These are phyloP conservation scores for Chlorella sp. DNA, from an alignment of 139 green algal genomes.

Conservation along the genomic window DNA sequence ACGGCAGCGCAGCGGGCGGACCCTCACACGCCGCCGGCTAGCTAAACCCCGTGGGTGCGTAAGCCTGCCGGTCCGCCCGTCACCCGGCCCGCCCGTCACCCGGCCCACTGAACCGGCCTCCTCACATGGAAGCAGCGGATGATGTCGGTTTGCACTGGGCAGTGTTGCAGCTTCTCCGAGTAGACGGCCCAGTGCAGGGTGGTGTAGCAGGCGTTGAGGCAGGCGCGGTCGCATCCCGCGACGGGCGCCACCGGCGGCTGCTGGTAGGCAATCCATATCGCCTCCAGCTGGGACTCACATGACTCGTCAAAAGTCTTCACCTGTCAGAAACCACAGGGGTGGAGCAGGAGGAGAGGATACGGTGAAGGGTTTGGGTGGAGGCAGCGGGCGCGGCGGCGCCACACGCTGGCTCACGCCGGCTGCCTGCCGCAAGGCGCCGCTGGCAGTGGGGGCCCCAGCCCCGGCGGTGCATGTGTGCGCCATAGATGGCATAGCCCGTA, in stretches of 20 bases:
- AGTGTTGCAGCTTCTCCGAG: slow-evolving; percentile 10
- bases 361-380: neutral
- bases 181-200: slow-evolving; percentile 33
- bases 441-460: neutral
- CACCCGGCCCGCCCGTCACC: neutral
- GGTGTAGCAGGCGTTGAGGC: slow-evolving; percentile 38
- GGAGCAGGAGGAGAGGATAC: neutral
- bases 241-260: neutral
- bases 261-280: slow-evolving; percentile 3
- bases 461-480: too few species aligned
- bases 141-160: slow-evolving; percentile 39
- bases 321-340: neutral
- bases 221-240: slow-evolving; percentile 31
- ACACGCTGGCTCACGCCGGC: neutral
- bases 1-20: too few species aligned
- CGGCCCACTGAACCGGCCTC: neutral
- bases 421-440: neutral
- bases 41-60: too few species aligned
- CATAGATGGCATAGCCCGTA: too few species aligned
- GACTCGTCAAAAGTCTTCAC: neutral
- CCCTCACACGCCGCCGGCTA: too few species aligned
- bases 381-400: neutral
- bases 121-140: slow-evolving; percentile 34
- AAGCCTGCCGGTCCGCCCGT: neutral
- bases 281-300: slow-evolving; percentile 2